These are phyloP conservation scores for Tubosaeta sp. DNA, from an alignment of 768 basidiomycete species.

Conservation along the genomic window DNA sequence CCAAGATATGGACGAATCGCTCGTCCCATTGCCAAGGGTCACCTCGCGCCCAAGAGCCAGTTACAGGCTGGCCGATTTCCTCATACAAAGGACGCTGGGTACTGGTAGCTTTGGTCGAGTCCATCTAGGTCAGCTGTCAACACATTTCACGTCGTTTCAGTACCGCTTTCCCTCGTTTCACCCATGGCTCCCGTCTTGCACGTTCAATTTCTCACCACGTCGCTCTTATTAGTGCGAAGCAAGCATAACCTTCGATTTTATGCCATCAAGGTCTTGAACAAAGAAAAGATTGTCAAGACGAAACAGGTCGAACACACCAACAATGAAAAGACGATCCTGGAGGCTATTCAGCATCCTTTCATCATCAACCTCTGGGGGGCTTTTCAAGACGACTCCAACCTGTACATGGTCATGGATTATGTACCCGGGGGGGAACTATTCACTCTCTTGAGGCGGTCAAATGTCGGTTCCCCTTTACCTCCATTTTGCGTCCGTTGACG, in stretches of 20 bases:
- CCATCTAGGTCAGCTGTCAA: slow-evolving; percentile 59
- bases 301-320: slow-evolving; percentile 99
- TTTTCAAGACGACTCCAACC: slow-evolving; percentile 86
- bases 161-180: not conserved
- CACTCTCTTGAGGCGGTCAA: slow-evolving; percentile 85
- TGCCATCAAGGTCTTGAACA: slow-evolving; percentile 91
- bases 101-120: slow-evolving; percentile 99
- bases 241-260: slow-evolving; percentile 95
- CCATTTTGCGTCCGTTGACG: slow-evolving; percentile 10
- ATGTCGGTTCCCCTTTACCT: slow-evolving; percentile 45
- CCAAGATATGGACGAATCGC: slow-evolving; percentile 34
- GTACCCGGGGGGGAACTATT: slow-evolving; percentile 97
- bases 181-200: not conserved
- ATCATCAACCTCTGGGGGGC: slow-evolving; percentile 96
- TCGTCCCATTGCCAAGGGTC: slow-evolving; percentile 32
- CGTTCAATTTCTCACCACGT: slow-evolving; percentile 1
- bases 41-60: slow-evolving; percentile 54
- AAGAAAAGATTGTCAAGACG: slow-evolving; percentile 85
- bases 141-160: not conserved
- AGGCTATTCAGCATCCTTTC: slow-evolving; percentile 84
- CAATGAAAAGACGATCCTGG: slow-evolving; percentile 86
- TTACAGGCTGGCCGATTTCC: slow-evolving; percentile 73
- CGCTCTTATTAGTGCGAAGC: slow-evolving; percentile 62
- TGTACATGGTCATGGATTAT: slow-evolving; percentile 99
- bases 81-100: slow-evolving; percentile 79